These are phyloP conservation scores for Scheffersomyces lignosus DNA, from an alignment of 805 yeast genomes.

Conservation along the genomic window DNA sequence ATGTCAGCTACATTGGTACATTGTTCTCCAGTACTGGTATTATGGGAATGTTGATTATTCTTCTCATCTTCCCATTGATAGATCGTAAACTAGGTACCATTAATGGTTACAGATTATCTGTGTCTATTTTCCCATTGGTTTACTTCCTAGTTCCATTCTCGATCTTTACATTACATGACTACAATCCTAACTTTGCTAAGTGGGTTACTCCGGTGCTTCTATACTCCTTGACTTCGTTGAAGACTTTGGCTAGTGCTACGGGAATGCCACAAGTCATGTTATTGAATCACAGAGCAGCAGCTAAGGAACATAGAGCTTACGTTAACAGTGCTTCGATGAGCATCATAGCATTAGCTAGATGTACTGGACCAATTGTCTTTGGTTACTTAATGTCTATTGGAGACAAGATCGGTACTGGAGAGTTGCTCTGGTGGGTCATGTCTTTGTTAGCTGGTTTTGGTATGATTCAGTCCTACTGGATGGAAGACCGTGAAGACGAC, in stretches of 20 bases:
- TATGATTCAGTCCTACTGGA: slow-evolving; percentile 24
- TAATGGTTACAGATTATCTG: slow-evolving; percentile 30
- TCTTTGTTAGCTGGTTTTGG: slow-evolving; percentile 28
- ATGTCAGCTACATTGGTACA: slow-evolving; percentile 32
- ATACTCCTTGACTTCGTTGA: slow-evolving; percentile 31
- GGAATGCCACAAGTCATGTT: slow-evolving; percentile 38
- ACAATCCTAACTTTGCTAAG: slow-evolving; percentile 23
- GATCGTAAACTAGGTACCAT: slow-evolving; percentile 33
- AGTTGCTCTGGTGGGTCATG: slow-evolving; percentile 39
- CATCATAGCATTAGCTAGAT: slow-evolving; percentile 32
- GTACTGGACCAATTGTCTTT: slow-evolving; percentile 32
- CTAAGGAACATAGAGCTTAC: slow-evolving; percentile 33
- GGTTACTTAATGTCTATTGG: slow-evolving; percentile 37
- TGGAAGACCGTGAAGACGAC: slow-evolving; percentile 29
- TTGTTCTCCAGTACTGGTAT: slow-evolving; percentile 37
- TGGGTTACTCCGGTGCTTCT: slow-evolving; percentile 30
- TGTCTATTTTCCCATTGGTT: slow-evolving; percentile 31
- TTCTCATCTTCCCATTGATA: slow-evolving; percentile 31
- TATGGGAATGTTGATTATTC: slow-evolving; percentile 32
- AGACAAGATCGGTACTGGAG: slow-evolving; percentile 20
- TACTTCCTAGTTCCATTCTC: slow-evolving; percentile 31
- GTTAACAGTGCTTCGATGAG: slow-evolving; percentile 35
- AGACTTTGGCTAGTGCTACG: slow-evolving; percentile 33
- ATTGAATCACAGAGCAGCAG: slow-evolving; percentile 36
- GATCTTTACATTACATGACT: slow-evolving; percentile 30